Base-by-base conservation (phyloP, 1,139 yeast genomes). In the Candida glucosophila region DNA sequence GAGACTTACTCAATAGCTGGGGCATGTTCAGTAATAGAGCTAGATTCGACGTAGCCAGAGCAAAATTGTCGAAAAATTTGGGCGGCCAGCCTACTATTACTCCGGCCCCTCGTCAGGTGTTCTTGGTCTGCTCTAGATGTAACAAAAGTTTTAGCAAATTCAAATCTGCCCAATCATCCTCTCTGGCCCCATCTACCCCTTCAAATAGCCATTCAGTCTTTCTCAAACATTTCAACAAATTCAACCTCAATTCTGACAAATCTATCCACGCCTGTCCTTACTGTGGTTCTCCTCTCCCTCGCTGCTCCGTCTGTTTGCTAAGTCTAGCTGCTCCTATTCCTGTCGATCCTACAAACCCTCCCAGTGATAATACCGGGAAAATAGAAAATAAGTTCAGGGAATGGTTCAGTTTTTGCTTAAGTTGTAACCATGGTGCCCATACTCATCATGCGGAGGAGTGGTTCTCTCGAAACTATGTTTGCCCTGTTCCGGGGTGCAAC, bases 381-480 rank as follows among this genome's bases (percentile, higher is more conserved):
- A 52, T 52, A 23, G 64, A 53, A 26, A 54, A 55, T 22, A 57
- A 58, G 31, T 69, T 73, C 45, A 52, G 67, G 32, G 74, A 76
- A 36, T 77, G 95, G 94, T 86, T 90, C 38, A 82, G 92, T 37
- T 85, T 85, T 51, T 90, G 98, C 46, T 58, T 90, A 36, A 73
- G 78, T 15, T 90, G 97, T 48, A 83, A 80, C 46, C 97, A 90
- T 44, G 95, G 96, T 2, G 76, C 79, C 67, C 98, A 90, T 55
- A 88, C 94, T 0, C 85, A 79, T 10, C 97, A 90, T 49, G 96
- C 97, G 0, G 86, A 81, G 39, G 94, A 85, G 44, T 90, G 97
- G 97, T 90, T 90, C 46, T 69, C 78, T 12, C 78, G 77, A 47
- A 95, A 88, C 42, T 73, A 70, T 30, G 73, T 82, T 2, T 90